Evolutionary conservation across 192 early-diverging fungal species (phyloP), one percentile per base, ranked within the genome.

Genomic region (Coemansia sp.): DNA sequence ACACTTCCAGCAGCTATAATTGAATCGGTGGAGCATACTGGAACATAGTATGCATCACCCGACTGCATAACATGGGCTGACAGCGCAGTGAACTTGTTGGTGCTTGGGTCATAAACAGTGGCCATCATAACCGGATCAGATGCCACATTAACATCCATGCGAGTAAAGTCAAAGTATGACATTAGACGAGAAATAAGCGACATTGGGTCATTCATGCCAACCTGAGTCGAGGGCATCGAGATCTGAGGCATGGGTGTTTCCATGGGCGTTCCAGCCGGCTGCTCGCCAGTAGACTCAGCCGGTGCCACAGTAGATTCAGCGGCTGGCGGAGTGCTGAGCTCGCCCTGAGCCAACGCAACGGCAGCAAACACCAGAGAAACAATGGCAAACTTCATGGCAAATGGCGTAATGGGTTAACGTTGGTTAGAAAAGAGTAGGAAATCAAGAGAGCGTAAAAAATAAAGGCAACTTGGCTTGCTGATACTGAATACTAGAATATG

Each of bases 151-250:
- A 24, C 38, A 35, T 47, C 6, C 9, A 64, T n/a, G 38, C 52
- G 62, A 0, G 62, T 57, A 15, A 70, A 21, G 38, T 70, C 69
- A 59, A 70, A 70, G 69, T 43, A 64, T 11, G 69, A 70, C 22
- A 27, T 43, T 2, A 70, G 39, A 22, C 69, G 69, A 17, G 47
- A 5, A 8, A 70, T 22, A 37, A 64, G 38, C 35, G 69, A 63
- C 12, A 59, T 35, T 3, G 29, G 24, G 19, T 60, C 41, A 58
- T 65, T 55, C 3, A 1, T 15, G 15, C 11, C 11, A 27, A 27
- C 52, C 3, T 54, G 52, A 24, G 25, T 32, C 29, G 29, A 32
- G 0, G 29, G 29, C 29, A 32, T 32, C 6, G 29, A 32, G 29
- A 32, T 32, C 6, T 32, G 29, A 6, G 29, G 29, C 29, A 32